Percentiles rank a stretch among this genome's conserved stretches.
These are phyloP conservation scores for Prunus mume DNA, from an alignment of 306 rosid genomes.

Conservation along the genomic window DNA sequence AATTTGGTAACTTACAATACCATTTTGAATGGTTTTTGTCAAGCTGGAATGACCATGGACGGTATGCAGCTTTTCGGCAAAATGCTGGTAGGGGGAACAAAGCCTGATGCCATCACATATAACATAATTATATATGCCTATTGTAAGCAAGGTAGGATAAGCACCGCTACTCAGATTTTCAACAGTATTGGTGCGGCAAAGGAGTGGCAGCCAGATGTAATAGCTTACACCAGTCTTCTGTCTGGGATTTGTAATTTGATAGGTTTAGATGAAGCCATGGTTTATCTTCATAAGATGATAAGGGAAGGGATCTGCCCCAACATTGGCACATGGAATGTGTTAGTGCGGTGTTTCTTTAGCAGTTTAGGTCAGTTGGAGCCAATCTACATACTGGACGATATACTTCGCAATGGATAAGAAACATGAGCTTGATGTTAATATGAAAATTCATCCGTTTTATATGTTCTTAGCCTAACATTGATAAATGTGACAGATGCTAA, in stretches of 20 bases:
- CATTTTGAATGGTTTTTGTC: slow-evolving; percentile 64
- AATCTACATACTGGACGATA: slow-evolving; percentile 62
- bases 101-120: slow-evolving; percentile 54
- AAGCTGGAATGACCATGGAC: slow-evolving; percentile 48
- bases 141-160: slow-evolving; percentile 64
- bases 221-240: slow-evolving; percentile 61
- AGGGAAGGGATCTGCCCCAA: slow-evolving; percentile 62
- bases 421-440: slow-evolving; percentile 9
- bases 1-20: slow-evolving; percentile 72
- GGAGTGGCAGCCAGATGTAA: slow-evolving; percentile 64
- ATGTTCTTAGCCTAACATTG: background rate
- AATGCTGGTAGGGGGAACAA: slow-evolving; percentile 60
- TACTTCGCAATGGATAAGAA: slow-evolving; percentile 39
- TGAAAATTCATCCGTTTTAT: background rate
- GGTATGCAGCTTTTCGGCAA: slow-evolving; percentile 63
- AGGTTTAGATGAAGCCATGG: slow-evolving; percentile 61
- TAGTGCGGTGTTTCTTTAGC: slow-evolving; percentile 69
- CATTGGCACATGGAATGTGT: slow-evolving; percentile 63
- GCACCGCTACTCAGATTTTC: slow-evolving; percentile 50
- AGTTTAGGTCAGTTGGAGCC: slow-evolving; percentile 80
- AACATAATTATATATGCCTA: slow-evolving; percentile 53
- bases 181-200: slow-evolving; percentile 40
- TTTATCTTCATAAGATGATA: slow-evolving; percentile 64
- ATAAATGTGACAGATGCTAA: background rate
- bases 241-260: slow-evolving; percentile 66